Evolutionary conservation across 2,329 filamentous ascomycete genomes (phyloP), one percentile per base, ranked within the genome.

Genomic region (Ampelomyces quisqualis): DNA sequence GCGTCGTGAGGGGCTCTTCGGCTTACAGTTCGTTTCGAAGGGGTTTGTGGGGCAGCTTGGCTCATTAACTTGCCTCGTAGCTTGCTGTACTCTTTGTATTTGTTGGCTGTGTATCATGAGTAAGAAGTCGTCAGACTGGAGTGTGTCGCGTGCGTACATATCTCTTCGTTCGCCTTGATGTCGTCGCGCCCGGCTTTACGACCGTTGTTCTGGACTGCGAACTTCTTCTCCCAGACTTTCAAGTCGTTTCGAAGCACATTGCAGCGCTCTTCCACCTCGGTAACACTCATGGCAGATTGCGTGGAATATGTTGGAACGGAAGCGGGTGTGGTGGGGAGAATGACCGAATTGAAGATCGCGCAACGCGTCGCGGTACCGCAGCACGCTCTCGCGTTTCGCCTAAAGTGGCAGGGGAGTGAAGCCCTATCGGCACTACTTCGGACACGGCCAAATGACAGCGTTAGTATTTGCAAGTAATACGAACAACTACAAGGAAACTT

Each of bases 211-310:
- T 73, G 65, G 17, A 72, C 71, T 5, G 79, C 77, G 73, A 87
- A 91, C 5, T 78, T 71, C 49, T 74, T 80, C 63, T 93, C 88
- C 82, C 86, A 93, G 51, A 68, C 67, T 68, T 91, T 91, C 33
- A 91, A 71, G 48, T 87, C 81, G 24, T 73, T 70, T n/a, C 85
- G 79, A n/a, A 90, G 71, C 93, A 73, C 84, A 91, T 77, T 96
- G 89, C 71, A 98, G 93, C 58, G 93, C 82, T 67, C 46, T 33
- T 66, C 57, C 10, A 59, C 29, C 5, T 61, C 57, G 20, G 53
- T 43, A 40, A 50, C 52, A 43, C 53, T 58, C 62, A 66, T 67
- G 32, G 45, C 51, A 44, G 36, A 19, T 33, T 46, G 32, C 45
- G 40, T 51, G 39, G 40, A 43, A 28, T 34, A 17, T 22, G 38